Base-by-base conservation (phyloP, 345 rosid species). In the Hibiscus trionum region DNA sequence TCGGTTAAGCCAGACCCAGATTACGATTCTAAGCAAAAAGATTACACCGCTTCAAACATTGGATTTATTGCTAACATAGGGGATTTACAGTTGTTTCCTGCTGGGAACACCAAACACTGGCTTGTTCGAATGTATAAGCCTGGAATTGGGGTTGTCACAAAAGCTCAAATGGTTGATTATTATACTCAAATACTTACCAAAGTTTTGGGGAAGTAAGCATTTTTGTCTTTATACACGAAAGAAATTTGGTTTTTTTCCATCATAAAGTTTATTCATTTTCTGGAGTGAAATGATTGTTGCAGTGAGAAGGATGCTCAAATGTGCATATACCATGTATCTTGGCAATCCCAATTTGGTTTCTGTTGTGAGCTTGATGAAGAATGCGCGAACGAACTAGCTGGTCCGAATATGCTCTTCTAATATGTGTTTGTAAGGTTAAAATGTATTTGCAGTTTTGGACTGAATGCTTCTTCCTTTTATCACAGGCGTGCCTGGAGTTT, bases 101-200 rank as follows among this genome's bases (percentile, higher is more conserved):
- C 19, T 14, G 89, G 87, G 50, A 83, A 75, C 73, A 83, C 87
- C 11, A 90, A 86, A 73, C 84, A 85, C 66, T 95, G 97, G 96
- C 82, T 88, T 72, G 96, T 95, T 19, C 84, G 81, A 62, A 69
- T 91, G 66, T 86, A 86, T 14, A 90, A 84, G 78, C 97, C 97
- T 4, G 90, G 91, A 14, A 83, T 88, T 63, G 89, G 86, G 33
- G 87, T 89, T 72, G 90, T 88, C 67, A 90, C 99, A 21, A 91
- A 91, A 79, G 96, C 97, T 2, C 97, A 95, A 72, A 91, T 95
- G 97, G 96, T 95, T 80, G 97, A 91, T 80, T 82, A 85, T 59
- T 90, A 88, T 78, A 82, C 85, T 71, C 88, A 80, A 72, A 73
- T 95, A 80, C 74, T 95, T 12, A 82, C 87, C 79, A 88, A 87